Conservation (phyloP, 2,329 filamentous ascomycete genomes). For the Trichoderma gracile region DNA sequence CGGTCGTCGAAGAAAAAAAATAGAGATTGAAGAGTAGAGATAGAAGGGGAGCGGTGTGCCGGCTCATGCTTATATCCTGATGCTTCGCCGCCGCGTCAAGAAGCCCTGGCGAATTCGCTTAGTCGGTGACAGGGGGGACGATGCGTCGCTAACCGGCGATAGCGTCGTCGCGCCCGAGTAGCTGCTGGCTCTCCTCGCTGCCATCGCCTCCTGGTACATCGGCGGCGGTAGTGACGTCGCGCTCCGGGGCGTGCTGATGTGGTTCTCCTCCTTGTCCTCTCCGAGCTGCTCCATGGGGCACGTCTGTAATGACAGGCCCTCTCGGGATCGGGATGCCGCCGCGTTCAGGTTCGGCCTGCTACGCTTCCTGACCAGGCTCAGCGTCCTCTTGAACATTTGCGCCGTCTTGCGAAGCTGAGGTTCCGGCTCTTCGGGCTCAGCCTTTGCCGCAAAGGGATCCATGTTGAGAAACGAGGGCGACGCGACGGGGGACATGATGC, state of each 20-base stretch:
- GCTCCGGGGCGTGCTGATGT: constrained; percentile 33
- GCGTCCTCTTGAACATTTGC: constrained; percentile 53
- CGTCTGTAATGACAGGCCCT: constrained; percentile 36
- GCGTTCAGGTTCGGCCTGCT: constrained; percentile 52
- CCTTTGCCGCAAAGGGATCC: constrained; percentile 53
- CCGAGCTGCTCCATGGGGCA: constrained; percentile 40
- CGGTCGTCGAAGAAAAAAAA: constrained; percentile 9
- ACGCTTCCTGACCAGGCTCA: constrained; percentile 57
- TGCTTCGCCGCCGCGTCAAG: constrained; percentile 44
- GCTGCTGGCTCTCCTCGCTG: constrained; percentile 46
- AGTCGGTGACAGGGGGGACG: constrained; percentile 33
- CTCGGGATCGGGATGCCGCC: constrained; percentile 39
- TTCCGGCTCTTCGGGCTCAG: constrained; percentile 34
- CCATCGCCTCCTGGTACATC: constrained; percentile 52
- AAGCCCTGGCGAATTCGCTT: constrained; percentile 41
- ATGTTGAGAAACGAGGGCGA: constrained; percentile 54
- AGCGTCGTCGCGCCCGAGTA: constrained; percentile 25
- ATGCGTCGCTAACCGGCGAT: constrained; percentile 31
- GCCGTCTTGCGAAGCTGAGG: constrained; percentile 48
- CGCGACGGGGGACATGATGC: constrained; percentile 40
- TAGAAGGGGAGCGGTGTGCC: constrained; percentile 1
- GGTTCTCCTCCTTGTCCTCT: constrained; percentile 36
- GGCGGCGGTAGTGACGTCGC: constrained; percentile 32
- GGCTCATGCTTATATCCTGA: constrained; percentile 37
- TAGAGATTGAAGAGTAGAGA: not conserved